Percentiles rank a stretch among this genome's conserved stretches.
These are phyloP conservation scores for Exophiala spinifera DNA, from an alignment of 2,329 filamentous ascomycete genomes.

Conservation along the genomic window DNA sequence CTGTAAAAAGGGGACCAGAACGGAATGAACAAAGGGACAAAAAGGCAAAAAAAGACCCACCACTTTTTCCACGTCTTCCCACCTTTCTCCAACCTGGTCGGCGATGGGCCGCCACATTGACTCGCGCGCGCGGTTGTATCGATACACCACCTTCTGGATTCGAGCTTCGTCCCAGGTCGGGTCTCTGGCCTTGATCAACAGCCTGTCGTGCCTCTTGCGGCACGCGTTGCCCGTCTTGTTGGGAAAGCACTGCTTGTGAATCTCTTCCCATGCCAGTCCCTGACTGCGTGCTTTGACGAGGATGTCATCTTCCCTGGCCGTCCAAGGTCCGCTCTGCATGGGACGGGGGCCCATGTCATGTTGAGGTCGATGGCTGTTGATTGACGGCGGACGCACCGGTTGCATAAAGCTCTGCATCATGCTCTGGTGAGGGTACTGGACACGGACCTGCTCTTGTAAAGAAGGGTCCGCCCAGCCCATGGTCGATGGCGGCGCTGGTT, in stretches of 20 bases:
- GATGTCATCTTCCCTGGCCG: constrained; percentile 67
- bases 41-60: constrained; percentile 51
- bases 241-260: constrained; percentile 72
- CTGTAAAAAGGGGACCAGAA: too few species aligned
- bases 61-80: constrained; percentile 74
- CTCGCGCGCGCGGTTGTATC: constrained; percentile 70
- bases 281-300: constrained; percentile 69
- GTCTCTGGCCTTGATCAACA: constrained; percentile 69
- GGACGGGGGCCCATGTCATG: constrained; percentile 13
- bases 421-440: constrained; percentile 23
- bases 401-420: constrained; percentile 23
- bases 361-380: constrained; percentile 1
- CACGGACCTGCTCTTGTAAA: constrained; percentile 9
- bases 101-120: constrained; percentile 79
- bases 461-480: constrained; percentile 16
- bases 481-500: background rate
- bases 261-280: constrained; percentile 79
- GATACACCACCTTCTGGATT: constrained; percentile 69
- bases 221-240: constrained; percentile 77
- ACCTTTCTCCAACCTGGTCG: constrained; percentile 54
- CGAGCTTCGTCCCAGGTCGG: constrained; percentile 77
- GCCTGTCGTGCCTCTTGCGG: constrained; percentile 80
- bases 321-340: constrained; percentile 63
- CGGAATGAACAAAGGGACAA: background rate
- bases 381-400: constrained; percentile 7